Evolutionary conservation across 306 rosid species (phyloP), one percentile per base, ranked within the genome.

Genomic region (Luffa acutangula): DNA sequence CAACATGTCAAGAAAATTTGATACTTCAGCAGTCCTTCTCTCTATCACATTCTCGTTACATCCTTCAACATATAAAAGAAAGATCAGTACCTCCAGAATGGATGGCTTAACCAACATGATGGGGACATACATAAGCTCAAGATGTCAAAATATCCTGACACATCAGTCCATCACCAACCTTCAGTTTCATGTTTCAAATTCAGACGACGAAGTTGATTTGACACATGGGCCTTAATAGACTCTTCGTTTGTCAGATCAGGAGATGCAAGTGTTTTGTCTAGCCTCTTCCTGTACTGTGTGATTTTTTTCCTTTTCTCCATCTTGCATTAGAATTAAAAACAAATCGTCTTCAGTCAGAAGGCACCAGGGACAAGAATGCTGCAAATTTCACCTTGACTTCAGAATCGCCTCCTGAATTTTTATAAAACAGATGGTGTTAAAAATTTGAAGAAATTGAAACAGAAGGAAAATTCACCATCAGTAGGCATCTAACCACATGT

Each of bases 1-100:
- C 84, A 92, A 77, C 96, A 94, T 94, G 77, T 90, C 89, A 73
- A 94, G 97, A 78, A 94, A 90, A 73, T 87, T 82, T 58, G 91
- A 88, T 49, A 92, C 82, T 75, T 90, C 94, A 0, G 85, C 86
- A 34, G 91, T 89, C 88, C 87, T 87, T 76, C 54, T 84, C 63
- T 85, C 93, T 41, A 88, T 80, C 49, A 88, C 73, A 43, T 87
- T 82, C 69, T 86, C 89, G 66, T 60, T 85, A 80, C 76, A 86
- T 69, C 85, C 98, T 93, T 81, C 78, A 81, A 66, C 33, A 82
- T 42, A 79, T 76, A 88, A 67, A 66, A 64, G 10, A 71, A 46
- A 34, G 72, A 72, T 60, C 56, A 66, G 33, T 17, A 75, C 78
- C 21, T 53, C 33, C 63, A 75, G 46, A 53, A 75, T 75, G 78